Evolutionary conservation across 257 asterid genomes (phyloP).

Genomic region (Solanum pinnatisectum): DNA sequence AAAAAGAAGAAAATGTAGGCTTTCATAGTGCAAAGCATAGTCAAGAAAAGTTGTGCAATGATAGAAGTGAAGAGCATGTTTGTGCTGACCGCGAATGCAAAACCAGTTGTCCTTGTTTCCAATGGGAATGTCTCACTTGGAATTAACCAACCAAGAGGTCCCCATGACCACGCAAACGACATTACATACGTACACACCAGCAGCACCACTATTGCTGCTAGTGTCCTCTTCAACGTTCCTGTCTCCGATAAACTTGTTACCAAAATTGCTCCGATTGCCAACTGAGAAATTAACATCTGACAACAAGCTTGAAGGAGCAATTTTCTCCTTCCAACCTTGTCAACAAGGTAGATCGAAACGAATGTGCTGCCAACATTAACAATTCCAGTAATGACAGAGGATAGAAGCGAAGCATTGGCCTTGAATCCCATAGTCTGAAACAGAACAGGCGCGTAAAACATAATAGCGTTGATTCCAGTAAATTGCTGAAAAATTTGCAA

Average conservation of each 20-base stretch:
- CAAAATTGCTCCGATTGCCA: not conserved
- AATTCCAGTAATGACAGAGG: not conserved
- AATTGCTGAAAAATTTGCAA: not conserved
- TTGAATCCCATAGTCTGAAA: not conserved
- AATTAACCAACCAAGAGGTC: slow-evolving; percentile 67
- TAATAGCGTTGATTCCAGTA: not conserved
- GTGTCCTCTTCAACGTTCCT: not conserved
- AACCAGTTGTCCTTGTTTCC: slow-evolving; percentile 63
- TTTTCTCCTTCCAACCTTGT: not conserved
- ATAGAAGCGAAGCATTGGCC: not conserved
- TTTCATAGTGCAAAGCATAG: not conserved
- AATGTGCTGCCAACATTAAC: not conserved
- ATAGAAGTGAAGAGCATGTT: slow-evolving; percentile 4
- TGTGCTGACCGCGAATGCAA: slow-evolving; percentile 52
- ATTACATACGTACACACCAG: slow-evolving; percentile 3
- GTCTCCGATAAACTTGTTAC: not conserved
- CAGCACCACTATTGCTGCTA: not conserved
- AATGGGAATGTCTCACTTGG: slow-evolving; percentile 59
- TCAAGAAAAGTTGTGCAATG: not conserved
- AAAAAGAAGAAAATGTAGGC: not conserved
- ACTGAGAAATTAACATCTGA: not conserved
- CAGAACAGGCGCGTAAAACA: not conserved
- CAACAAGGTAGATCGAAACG: not conserved
- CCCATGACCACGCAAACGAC: slow-evolving; percentile 86
- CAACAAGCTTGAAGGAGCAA: not conserved